Percentiles rank a stretch among this genome's conserved stretches.
These are phyloP conservation scores for Elaeis oleifera DNA, from an alignment of 202 grass and related monocot species.

Conservation along the genomic window DNA sequence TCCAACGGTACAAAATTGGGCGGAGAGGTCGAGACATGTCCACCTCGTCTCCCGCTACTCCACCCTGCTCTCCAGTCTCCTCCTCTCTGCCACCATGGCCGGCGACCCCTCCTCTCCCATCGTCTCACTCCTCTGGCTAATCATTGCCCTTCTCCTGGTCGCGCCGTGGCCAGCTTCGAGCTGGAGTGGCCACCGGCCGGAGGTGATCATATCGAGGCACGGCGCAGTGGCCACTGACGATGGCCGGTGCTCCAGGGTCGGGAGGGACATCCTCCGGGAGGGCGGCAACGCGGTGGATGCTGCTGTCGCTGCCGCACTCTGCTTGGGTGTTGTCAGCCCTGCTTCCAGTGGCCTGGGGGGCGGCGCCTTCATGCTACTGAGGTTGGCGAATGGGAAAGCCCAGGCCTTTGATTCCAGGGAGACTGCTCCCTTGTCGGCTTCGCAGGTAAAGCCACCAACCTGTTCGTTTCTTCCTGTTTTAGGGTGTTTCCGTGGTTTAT, in stretches of 20 bases:
- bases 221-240: conserved; percentile 83
- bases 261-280: conserved; percentile 47
- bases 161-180: neutral
- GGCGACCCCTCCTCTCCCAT: neutral
- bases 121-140: conserved; percentile 2
- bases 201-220: conserved; percentile 37
- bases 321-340: conserved; percentile 82
- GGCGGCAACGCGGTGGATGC: conserved; percentile 71
- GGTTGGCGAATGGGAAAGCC: conserved; percentile 37
- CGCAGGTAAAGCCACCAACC: conserved; percentile 28
- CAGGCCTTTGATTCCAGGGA: conserved; percentile 62
- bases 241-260: conserved; percentile 56
- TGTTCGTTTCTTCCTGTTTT: no score
- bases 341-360: conserved; percentile 86
- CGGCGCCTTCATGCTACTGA: conserved; percentile 83
- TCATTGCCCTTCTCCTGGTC: neutral
- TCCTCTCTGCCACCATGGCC: no score
- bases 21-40: no score
- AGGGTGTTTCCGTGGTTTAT: no score
- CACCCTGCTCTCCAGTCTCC: neutral
- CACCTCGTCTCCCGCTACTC: neutral
- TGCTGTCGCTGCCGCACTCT: conserved; percentile 46
- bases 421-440: conserved; percentile 60
- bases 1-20: no score
- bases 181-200: conserved; percentile 27